Conservation (phyloP, 164 flowering plant species). For the Umbellularia californica region DNA sequence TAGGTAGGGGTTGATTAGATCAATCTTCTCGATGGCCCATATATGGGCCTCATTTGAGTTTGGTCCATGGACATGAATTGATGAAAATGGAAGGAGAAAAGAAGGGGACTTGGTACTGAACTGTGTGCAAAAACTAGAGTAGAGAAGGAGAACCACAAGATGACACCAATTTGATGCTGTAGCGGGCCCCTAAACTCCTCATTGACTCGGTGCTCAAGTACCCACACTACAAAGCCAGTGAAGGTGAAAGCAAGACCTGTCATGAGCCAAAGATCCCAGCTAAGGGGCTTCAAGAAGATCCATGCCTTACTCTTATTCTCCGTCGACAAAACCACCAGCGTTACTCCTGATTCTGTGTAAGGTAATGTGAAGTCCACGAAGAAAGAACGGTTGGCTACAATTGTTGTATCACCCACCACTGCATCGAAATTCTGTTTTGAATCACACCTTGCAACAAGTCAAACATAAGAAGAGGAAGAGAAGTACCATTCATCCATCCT, state of each 20-base stretch:
- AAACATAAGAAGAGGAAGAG: too few relatives aligned
- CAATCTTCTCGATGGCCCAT: too few relatives aligned
- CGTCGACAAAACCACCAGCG: constrained; percentile 15
- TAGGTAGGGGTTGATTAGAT: too few relatives aligned
- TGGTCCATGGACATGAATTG: too few relatives aligned
- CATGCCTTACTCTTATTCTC: constrained; percentile 7
- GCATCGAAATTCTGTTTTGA: constrained; percentile 11
- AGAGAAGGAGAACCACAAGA: constrained; percentile 23
- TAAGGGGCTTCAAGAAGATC: constrained; percentile 28
- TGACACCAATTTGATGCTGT: constrained; percentile 11
- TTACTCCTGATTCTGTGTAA: constrained; percentile 7
- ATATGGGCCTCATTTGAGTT: too few relatives aligned
- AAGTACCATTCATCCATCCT: too few relatives aligned
- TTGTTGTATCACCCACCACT: constrained; percentile 16
- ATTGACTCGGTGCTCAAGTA: constrained; percentile 26
- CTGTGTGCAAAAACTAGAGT: constrained; percentile 28
- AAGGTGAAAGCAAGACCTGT: constrained; percentile 12
- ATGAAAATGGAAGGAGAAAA: not conserved
- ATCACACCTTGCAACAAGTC: not conserved
- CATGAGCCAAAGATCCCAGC: constrained; percentile 21
- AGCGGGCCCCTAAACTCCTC: constrained; percentile 15
- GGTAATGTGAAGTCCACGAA: constrained; percentile 38
- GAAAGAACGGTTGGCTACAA: constrained; percentile 11
- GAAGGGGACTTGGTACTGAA: not conserved
- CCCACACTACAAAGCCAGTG: constrained; percentile 26